phyloP scores from a whole-genome alignment of 2,329 filamentous ascomycete genomes.

The Dactylellina drechsleri region DNA sequence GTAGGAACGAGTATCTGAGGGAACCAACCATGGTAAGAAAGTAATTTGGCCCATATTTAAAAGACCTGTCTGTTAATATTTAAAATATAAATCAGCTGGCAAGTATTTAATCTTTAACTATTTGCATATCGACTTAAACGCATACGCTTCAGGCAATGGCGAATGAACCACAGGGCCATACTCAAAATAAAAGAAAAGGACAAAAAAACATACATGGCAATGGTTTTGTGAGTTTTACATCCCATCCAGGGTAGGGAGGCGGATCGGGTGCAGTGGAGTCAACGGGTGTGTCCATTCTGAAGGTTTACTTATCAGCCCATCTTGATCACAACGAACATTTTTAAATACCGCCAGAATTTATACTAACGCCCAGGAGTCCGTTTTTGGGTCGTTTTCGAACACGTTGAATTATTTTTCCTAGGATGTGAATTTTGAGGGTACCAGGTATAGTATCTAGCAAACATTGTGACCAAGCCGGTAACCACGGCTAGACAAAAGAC shows the following conservation, averaged over 20 bases:
- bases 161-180: background rate
- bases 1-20: background rate
- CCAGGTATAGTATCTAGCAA: constrained; percentile 6
- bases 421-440: background rate
- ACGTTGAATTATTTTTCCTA: too few relatives aligned
- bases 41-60: constrained; percentile 75
- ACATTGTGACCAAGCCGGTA: background rate
- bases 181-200: background rate
- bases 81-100: background rate
- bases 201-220: constrained; percentile 67
- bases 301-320: too few relatives aligned
- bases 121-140: background rate
- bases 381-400: too few relatives aligned
- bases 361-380: too few relatives aligned
- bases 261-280: constrained; percentile 71
- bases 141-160: background rate
- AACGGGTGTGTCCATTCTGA: constrained; percentile 68
- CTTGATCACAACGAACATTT: too few relatives aligned
- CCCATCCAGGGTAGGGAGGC: constrained; percentile 74
- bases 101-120: too few relatives aligned
- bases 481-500: constrained; percentile 22
- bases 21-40: constrained; percentile 45
- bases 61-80: constrained; percentile 69
- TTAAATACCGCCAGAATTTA: too few relatives aligned
- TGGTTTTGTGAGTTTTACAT: constrained; percentile 74